Percentiles rank a stretch among this genome's conserved stretches.
Evolutionary conservation across 192 early-diverging fungal species (phyloP).

Genomic region (Chytriomyces sp.): DNA sequence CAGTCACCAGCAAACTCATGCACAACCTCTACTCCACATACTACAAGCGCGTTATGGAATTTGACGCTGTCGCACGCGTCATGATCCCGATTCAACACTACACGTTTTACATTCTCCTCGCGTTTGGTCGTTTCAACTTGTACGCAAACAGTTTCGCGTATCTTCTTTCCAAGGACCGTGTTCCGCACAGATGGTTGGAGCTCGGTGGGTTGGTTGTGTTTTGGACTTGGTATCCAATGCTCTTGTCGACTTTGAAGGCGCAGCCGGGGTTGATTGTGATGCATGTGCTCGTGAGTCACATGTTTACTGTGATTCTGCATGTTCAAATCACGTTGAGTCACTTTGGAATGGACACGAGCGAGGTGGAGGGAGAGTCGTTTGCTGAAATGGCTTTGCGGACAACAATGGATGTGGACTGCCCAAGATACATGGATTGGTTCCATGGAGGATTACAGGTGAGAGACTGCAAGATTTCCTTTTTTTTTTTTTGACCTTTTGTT

Average conservation of each 20-base stretch:
- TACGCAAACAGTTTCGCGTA: conserved; percentile 76
- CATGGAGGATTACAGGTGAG: conserved; percentile 88
- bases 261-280: conserved; percentile 64
- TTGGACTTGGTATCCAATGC: conserved; percentile 77
- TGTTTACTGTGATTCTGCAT: conserved; percentile 84
- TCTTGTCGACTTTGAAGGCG: conserved; percentile 71
- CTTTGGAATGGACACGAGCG: conserved; percentile 85
- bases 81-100: conserved; percentile 85
- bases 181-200: conserved; percentile 79
- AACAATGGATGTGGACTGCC: conserved; percentile 96
- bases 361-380: conserved; percentile 71
- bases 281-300: conserved; percentile 81
- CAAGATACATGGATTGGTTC: conserved; percentile 93
- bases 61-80: conserved; percentile 76
- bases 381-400: conserved; percentile 86
- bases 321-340: conserved; percentile 96
- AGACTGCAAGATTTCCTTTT: conserved; percentile 10
- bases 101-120: conserved; percentile 83
- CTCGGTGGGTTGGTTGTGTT: conserved; percentile 74
- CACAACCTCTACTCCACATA: conserved; percentile 87
- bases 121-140: conserved; percentile 93
- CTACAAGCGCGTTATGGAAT: conserved; percentile 80
- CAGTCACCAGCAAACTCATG: conserved; percentile 80
- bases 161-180: conserved; percentile 64
- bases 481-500: conserved; percentile 11